Evolutionary conservation across 2,329 filamentous ascomycete genomes (phyloP).

Genomic region (Colletotrichum echinochloae): DNA sequence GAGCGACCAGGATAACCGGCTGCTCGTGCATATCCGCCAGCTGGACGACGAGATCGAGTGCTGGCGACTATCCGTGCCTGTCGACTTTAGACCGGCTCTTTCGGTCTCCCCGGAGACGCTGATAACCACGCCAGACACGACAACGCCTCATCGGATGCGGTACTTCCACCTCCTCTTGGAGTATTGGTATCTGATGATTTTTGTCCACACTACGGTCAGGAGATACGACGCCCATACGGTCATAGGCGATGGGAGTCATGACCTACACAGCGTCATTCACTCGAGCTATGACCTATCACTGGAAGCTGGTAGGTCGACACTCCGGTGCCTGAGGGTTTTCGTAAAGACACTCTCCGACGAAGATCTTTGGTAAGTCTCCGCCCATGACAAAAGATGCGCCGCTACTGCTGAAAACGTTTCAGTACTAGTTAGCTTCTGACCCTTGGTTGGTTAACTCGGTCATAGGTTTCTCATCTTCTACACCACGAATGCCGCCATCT

Average conservation of each 20-base stretch:
- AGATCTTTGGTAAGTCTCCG: conserved; percentile 7
- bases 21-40: conserved; percentile 45
- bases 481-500: conserved; percentile 37
- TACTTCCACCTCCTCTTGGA: conserved; percentile 41
- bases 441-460: background rate
- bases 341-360: conserved; percentile 4
- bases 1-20: background rate
- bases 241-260: conserved; percentile 28
- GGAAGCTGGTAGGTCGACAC: conserved; percentile 43
- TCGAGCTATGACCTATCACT: conserved; percentile 44
- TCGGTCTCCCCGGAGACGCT: background rate
- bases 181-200: conserved; percentile 41
- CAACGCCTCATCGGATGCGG: background rate
- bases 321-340: conserved; percentile 29
- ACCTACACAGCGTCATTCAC: conserved; percentile 43
- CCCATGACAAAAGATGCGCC: accelerated
- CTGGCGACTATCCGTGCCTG: conserved; percentile 47
- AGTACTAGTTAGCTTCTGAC: background rate
- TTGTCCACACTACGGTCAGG: conserved; percentile 42
- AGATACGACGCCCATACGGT: conserved; percentile 37
- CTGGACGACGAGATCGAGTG: conserved; percentile 49
- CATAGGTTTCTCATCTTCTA: conserved; percentile 34
- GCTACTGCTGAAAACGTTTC: background rate
- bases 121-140: background rate
- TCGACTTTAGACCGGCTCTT: conserved; percentile 27